Base-by-base conservation (phyloP, 164 flowering plant genomes). In the Platanus orientalis region DNA sequence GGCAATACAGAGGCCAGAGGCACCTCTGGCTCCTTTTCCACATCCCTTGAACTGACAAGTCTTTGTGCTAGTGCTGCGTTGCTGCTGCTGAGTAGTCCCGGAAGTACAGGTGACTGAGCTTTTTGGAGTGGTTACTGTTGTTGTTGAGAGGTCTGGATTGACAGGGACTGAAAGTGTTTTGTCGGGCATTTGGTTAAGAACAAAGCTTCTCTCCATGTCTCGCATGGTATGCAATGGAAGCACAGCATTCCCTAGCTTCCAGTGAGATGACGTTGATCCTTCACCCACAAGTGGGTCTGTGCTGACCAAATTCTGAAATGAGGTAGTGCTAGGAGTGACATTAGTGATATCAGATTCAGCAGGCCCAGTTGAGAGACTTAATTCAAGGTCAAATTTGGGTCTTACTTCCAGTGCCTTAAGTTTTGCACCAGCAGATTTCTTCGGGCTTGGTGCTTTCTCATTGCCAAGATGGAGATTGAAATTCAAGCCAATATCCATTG, bases 21-120 rank as follows among this genome's bases (percentile, higher is more conserved):
- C 96, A 67, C 98, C 98, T 73, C 98, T 90, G 50, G 98, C 98
- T 50, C 98, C 97, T 78, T 88, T 92, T 61, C 76, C 79, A 75
- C 98, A 92, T 70, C 94, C 98, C 69, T 73, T 75, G 57, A 87
- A 79, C 78, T 87, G 92, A 70, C 98, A 93, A 32, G 65, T 77
- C 71, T 88, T 93, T 39, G 87, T 71, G 73, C 71, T 81, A 61
- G 60, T 61, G 64, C 58, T 71, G 77, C 34, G 73, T 25, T 70
- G 74, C 42, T 75, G 81, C 55, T 59, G 84, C 54, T 78, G 80
- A 32, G 83, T 74, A 68, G 80, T 71, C 85, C 82, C 85, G 64
- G 89, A 88, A 81, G 84, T 69, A 77, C 85, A 86, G 78, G 91
- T 80, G 78, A 79, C 81, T 78, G 98, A 82, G 68, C 86, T 85